Evolutionary conservation across 2,329 filamentous ascomycete genomes (phyloP), one percentile per base, ranked within the genome.

Genomic region (Westerdykella ornata): DNA sequence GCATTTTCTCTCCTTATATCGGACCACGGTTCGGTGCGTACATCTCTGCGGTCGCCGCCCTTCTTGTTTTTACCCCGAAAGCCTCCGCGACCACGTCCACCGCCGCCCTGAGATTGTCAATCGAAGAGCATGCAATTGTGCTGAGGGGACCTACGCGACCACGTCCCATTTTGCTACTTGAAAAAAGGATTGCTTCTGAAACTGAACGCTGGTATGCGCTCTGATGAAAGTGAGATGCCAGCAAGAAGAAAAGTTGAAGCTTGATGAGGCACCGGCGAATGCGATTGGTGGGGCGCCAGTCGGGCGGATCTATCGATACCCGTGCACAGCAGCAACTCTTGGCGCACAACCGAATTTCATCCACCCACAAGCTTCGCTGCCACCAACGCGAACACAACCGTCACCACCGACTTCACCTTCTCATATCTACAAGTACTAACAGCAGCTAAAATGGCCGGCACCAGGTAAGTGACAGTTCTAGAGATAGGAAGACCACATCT

Each of bases 1-100:
- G 85, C 83, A 68, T 98, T 95, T 56, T 81, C 72, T 72, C 89
- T 92, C 54, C 74, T 69, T 41, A 94, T 74, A 30, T 83, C 76
- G 14, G 56, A 55, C 54, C 76, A 70, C 37, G 61, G 51, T 45
- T 63, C 59, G 12, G 54, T 53, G 28, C 46, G 46, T 7, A 15
- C 28, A 43, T 61, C 56, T 42, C 58, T 43, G 38, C 53, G 52
- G 37, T 55, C 57, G 38, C 56, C 51, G 38, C 58, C 52, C 33
- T 51, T 51, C 51, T 58, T 59, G 35, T 50, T 52, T 48, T 57
- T 58, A 35, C 60, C 57, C 42, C 54, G 52, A 45, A 59, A 59
- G 31, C 52, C 44, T 39, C 55, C 58, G 35, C 49, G 45, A 18
- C 45, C 41, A 26, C 45, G 52, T 42, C 60, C 56, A 51, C 54